These are phyloP conservation scores for Aureoboletus auriporus DNA, from an alignment of 768 basidiomycete species.

Conservation along the genomic window DNA sequence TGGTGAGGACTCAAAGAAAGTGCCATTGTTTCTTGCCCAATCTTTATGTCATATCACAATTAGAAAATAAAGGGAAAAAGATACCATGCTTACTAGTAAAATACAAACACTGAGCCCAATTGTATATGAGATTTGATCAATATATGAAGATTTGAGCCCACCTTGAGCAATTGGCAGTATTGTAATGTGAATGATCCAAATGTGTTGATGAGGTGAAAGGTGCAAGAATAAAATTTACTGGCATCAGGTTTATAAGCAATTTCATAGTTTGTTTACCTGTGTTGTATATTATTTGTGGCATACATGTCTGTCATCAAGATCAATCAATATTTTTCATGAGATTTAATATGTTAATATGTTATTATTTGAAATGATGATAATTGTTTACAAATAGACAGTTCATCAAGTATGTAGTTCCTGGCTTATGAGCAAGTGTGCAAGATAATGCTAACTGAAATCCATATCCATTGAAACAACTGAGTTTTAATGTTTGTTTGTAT, in stretches of 20 bases:
- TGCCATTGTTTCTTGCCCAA: conserved; percentile 9
- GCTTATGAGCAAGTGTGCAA: too few species aligned
- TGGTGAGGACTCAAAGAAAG: conserved; percentile 16
- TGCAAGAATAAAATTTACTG: too few species aligned
- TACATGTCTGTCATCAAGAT: too few species aligned
- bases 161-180: neutral
- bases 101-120: neutral
- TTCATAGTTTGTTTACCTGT: conserved; percentile 11
- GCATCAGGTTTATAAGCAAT: neutral
- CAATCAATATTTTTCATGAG: too few species aligned
- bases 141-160: neutral
- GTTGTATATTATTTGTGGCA: conserved; percentile 10
- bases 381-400: too few species aligned
- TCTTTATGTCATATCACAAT: neutral
- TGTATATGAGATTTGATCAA: neutral
- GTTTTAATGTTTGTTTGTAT: too few species aligned
- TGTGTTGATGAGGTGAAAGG: neutral
- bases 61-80: neutral
- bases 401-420: too few species aligned
- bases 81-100: neutral
- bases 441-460: too few species aligned
- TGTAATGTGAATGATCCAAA: neutral
- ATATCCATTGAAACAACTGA: too few species aligned
- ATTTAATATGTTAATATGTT: neutral
- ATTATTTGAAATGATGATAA: neutral